Evolutionary conservation across 176 grass and related monocot species (phyloP), one percentile per base, ranked within the genome.

Genomic region (Oryza brachyantha): DNA sequence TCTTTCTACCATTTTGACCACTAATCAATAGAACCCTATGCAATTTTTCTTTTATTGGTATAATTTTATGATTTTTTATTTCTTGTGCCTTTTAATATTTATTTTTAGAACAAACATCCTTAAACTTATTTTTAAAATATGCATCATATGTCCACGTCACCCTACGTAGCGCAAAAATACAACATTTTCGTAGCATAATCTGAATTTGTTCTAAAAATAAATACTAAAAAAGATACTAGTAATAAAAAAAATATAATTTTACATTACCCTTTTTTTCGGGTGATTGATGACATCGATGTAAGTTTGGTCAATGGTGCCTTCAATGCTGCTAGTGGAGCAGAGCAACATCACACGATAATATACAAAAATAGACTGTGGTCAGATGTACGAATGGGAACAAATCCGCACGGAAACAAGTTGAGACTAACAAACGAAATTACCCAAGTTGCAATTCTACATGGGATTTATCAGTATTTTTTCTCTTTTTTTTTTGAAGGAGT

Each of bases 211-310:
- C n/a, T n/a, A n/a, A n/a, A n/a, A n/a, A n/a, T n/a, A n/a, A n/a
- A n/a, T n/a, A n/a, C n/a, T n/a, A n/a, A n/a, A n/a, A n/a, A n/a
- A n/a, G n/a, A n/a, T n/a, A n/a, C n/a, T n/a, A n/a, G n/a, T n/a
- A n/a, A n/a, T n/a, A n/a, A n/a, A n/a, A n/a, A n/a, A n/a, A n/a
- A n/a, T n/a, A n/a, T n/a, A n/a, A n/a, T n/a, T n/a, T n/a, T n/a
- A n/a, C n/a, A n/a, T n/a, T n/a, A n/a, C n/a, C n/a, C 50, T 37
- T 1, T 65, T 5, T 5, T 25, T 36, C 3, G n/a, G n/a, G 5
- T 24, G 29, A 50, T 27, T 24, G 26, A 73, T 43, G 72, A 83
- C 35, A 75, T 46, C 46, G 42, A 75, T 75, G 17, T 17, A 55
- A 26, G 19, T 58, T 69, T 69, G 64, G 52, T 14, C 50, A 37